Percentiles rank a stretch among this genome's conserved stretches.
phyloP scores from a whole-genome alignment of 2,329 filamentous ascomycete genomes.

The Colletotrichum salicis region DNA sequence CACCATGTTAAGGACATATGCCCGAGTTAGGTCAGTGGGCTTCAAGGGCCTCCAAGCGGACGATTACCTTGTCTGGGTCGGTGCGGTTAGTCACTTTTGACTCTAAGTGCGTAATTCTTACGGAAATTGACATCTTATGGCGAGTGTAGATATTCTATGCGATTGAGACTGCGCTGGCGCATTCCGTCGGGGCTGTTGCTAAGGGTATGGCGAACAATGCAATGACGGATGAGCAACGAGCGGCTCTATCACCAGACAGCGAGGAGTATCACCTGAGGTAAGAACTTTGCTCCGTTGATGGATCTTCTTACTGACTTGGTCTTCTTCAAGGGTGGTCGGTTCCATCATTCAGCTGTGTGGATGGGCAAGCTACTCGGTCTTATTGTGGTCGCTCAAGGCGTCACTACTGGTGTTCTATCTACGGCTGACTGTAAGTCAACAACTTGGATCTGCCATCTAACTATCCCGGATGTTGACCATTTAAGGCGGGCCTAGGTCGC shows the following conservation, averaged over 20 bases:
- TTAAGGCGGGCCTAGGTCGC: not conserved
- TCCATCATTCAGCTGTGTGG: slow-evolving; percentile 64
- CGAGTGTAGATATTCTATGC: slow-evolving; percentile 22
- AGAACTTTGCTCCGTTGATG: not conserved
- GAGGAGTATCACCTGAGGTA: slow-evolving; percentile 56
- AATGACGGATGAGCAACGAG: slow-evolving; percentile 63
- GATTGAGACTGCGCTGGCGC: slow-evolving; percentile 46
- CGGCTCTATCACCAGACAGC: slow-evolving; percentile 53
- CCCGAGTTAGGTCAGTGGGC: not conserved
- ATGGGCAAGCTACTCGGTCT: slow-evolving; percentile 63
- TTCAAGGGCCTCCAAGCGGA: not conserved
- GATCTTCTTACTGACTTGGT: not conserved
- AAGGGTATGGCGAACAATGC: slow-evolving; percentile 65
- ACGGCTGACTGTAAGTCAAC: slow-evolving; percentile 37
- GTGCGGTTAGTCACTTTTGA: not conserved
- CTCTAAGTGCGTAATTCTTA: no score
- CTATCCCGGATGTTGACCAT: not conserved
- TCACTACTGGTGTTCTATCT: slow-evolving; percentile 65
- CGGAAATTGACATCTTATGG: not conserved
- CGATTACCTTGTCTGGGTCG: not conserved
- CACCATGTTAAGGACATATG: not conserved
- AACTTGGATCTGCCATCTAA: not conserved
- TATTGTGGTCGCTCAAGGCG: slow-evolving; percentile 64
- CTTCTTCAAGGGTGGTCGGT: slow-evolving; percentile 55
- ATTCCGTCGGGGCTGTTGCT: slow-evolving; percentile 48